Percentiles rank a stretch among this genome's conserved stretches.
Conservation (phyloP, 352 stramenopile species). For the Globisporangium camurandrum region DNA sequence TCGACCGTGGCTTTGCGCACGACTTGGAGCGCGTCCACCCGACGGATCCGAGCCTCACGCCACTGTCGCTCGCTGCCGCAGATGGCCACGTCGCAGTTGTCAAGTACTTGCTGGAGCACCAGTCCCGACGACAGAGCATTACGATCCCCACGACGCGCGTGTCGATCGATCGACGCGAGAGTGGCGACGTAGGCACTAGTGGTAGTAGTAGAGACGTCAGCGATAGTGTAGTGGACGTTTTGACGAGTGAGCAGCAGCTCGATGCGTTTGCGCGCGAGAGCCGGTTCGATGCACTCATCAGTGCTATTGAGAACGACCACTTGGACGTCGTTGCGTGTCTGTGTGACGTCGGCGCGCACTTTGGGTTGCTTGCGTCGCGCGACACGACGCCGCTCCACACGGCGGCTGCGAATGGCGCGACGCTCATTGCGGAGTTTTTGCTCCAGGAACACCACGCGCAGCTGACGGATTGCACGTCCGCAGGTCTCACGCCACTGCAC, state of each 20-base stretch:
- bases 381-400: conserved; percentile 14
- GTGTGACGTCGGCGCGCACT: conserved; percentile 12
- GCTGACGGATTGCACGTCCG: conserved; percentile 5
- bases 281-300: conserved; percentile 9
- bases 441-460: conserved; percentile 10
- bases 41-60: conserved; percentile 8
- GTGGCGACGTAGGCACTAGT: background rate
- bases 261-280: background rate
- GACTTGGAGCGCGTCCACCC: conserved; percentile 12
- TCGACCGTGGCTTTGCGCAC: conserved; percentile 12
- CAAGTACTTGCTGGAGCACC: conserved; percentile 10
- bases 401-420: conserved; percentile 6
- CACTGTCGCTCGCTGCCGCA: conserved; percentile 6
- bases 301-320: conserved; percentile 10
- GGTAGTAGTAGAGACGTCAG: too few species aligned
- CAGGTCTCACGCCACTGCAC: conserved; percentile 18
- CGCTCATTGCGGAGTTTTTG: conserved; percentile 11
- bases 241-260: background rate
- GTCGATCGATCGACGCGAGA: background rate
- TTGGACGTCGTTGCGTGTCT: conserved; percentile 13
- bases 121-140: conserved; percentile 4
- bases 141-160: background rate
- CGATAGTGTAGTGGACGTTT: background rate
- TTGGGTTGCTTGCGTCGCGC: conserved; percentile 6
- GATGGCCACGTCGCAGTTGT: conserved; percentile 6